These are phyloP conservation scores for Bipolaris bicolor DNA, from an alignment of 2,329 filamentous ascomycete genomes.

Conservation along the genomic window DNA sequence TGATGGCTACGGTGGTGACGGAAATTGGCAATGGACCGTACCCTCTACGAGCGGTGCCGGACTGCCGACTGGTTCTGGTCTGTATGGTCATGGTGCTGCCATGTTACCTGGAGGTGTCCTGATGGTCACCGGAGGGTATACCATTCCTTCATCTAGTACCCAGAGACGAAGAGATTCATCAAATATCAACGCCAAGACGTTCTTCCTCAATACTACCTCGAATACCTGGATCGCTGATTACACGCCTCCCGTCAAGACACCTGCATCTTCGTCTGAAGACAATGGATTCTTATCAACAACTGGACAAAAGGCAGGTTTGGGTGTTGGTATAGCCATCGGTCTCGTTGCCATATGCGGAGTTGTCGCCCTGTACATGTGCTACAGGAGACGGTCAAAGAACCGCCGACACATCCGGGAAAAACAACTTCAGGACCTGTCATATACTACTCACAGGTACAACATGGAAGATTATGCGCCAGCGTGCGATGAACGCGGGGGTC, in stretches of 20 bases:
- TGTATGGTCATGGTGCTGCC: conserved; percentile 67
- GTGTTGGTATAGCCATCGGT: conserved; percentile 54
- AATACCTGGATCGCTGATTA: conserved; percentile 65
- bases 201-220: conserved; percentile 68
- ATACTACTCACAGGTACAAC: conserved; percentile 56
- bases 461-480: conserved; percentile 46
- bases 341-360: conserved; percentile 51
- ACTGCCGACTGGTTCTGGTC: conserved; percentile 53
- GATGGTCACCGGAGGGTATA: conserved; percentile 66
- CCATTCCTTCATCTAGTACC: conserved; percentile 52
- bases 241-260: conserved; percentile 51
- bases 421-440: conserved; percentile 60
- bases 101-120: conserved; percentile 67
- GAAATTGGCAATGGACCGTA: conserved; percentile 72
- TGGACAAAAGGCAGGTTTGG: conserved; percentile 55
- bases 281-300: conserved; percentile 50
- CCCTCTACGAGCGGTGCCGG: conserved; percentile 58
- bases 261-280: conserved; percentile 15
- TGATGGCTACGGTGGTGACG: conserved; percentile 68
- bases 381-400: conserved; percentile 49
- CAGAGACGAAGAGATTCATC: conserved; percentile 45
- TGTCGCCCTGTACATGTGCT: conserved; percentile 56
- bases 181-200: conserved; percentile 53
- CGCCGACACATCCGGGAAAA: conserved; percentile 58
- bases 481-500: conserved; percentile 48